Evolutionary conservation across 192 early-diverging fungal species (phyloP), one percentile per base, ranked within the genome.

Genomic region (Hyaloraphidium curvatum): DNA sequence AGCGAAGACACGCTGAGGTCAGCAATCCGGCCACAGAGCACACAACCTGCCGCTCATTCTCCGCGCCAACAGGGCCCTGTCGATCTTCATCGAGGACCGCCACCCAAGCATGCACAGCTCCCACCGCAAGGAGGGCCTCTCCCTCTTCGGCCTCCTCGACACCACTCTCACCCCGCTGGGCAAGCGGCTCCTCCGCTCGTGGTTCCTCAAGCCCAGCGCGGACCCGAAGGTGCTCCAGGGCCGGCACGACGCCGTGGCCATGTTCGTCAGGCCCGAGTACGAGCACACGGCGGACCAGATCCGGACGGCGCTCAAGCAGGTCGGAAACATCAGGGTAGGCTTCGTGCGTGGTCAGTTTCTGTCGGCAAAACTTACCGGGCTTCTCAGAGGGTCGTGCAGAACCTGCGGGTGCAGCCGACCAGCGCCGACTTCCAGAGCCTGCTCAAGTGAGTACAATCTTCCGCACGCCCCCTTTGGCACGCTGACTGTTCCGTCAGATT

Each of bases 71-170:
- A 87, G 82, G n/a, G 87, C 87, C 9, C 61, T 91, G 2, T 74
- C 80, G 40, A 74, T 91, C 13, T 87, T 91, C 55, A 69, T 79
- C 31, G 62, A 75, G 22, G 79, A 82, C 50, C 60, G 72, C 0
- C 88, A 91, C 52, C 86, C 88, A n/a, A 87, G 77, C 52, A 83
- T 85, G 71, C 82, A 84, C 58, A 72, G 62, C 54, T 71, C 67
- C 35, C 66, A 66, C 2, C 75, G 61, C 16, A 77, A 78, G 61
- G 84, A 84, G 57, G 77, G 82, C 0, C 59, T 77, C 3, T 88
- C 86, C 0, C 55, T 90, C 4, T 87, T 78, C 59, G 79, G 79
- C 1, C 59, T 83, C 0, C 43, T 87, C 27, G 70, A 83, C 52
- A 62, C 68, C 16, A 84, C 83, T 1, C 56, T 60, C 2, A 83